A percentile compares a stretch with the other conserved stretches of the same genome.
Evolutionary conservation across 2,329 filamentous ascomycete genomes (phyloP).

Genomic region (Samsoniella hepiali): DNA sequence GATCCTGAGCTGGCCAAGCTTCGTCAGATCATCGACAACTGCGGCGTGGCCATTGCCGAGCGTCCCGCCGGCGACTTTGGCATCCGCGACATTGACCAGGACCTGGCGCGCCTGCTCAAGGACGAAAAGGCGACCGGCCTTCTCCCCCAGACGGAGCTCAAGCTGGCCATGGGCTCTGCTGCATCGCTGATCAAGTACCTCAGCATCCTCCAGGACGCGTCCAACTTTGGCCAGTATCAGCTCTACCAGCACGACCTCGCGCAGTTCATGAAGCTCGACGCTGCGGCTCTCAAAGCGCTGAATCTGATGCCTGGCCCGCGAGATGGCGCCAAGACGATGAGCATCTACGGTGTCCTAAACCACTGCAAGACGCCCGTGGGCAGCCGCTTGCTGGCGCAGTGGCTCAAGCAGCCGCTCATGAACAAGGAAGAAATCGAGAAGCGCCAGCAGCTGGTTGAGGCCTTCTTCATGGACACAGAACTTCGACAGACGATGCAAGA

Average conservation of each 20-base stretch:
- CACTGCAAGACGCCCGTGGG: slow-evolving; percentile 97
- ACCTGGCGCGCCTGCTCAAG: slow-evolving; percentile 80
- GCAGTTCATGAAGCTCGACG: slow-evolving; percentile 98
- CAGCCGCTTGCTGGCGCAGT: slow-evolving; percentile 85
- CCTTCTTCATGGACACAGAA: slow-evolving; percentile 90
- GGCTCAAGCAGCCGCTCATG: slow-evolving; percentile 98
- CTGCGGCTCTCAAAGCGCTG: slow-evolving; percentile 86
- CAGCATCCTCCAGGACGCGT: slow-evolving; percentile 81
- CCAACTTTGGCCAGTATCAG: slow-evolving; percentile 96
- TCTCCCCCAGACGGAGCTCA: slow-evolving; percentile 86
- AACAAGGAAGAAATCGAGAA: slow-evolving; percentile 82
- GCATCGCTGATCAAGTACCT: slow-evolving; percentile 94
- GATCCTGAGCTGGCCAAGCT: slow-evolving; percentile 87
- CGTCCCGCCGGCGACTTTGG: slow-evolving; percentile 74
- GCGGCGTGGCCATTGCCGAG: slow-evolving; percentile 85
- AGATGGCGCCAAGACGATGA: slow-evolving; percentile 97
- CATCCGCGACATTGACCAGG: slow-evolving; percentile 91
- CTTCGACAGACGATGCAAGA: slow-evolving; percentile 95
- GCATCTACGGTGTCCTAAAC: slow-evolving; percentile 86
- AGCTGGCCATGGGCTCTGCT: slow-evolving; percentile 93
- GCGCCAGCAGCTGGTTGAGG: slow-evolving; percentile 90
- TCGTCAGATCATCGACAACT: slow-evolving; percentile 84
- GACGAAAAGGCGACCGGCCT: slow-evolving; percentile 75
- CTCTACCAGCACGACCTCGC: slow-evolving; percentile 95
- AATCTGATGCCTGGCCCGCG: slow-evolving; percentile 96